Evolutionary conservation across 257 asterid genomes (phyloP).

Genomic region (Voacanga thouarsii): DNA sequence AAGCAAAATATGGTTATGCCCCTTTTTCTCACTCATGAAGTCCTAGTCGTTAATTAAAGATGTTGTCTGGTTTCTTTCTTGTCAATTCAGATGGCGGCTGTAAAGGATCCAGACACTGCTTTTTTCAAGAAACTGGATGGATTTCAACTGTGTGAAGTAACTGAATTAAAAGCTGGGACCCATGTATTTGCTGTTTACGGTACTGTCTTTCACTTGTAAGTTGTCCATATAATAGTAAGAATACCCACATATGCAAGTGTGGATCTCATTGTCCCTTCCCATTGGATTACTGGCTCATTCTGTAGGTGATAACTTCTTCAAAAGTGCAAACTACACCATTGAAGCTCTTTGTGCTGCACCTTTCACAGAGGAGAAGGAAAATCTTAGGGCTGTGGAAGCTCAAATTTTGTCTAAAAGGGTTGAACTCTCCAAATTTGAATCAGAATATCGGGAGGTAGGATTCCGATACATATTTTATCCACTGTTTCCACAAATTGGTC

Average conservation of each 20-base stretch:
- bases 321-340: constrained; percentile 75
- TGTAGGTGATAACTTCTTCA: constrained; percentile 95
- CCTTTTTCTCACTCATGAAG: constrained; percentile 2
- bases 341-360: constrained; percentile 78
- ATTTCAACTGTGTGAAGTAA: constrained; percentile 94
- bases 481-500: not conserved
- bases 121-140: constrained; percentile 93
- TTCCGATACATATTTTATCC: not conserved
- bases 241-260: constrained; percentile 8
- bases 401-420: constrained; percentile 82
- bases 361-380: constrained; percentile 73
- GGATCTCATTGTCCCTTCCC: constrained; percentile 20
- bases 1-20: constrained; percentile 27
- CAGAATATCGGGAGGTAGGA: constrained; percentile 89
- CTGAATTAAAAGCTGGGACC: constrained; percentile 80
- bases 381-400: constrained; percentile 77
- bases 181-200: constrained; percentile 94
- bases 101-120: constrained; percentile 89
- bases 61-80: constrained; percentile 15
- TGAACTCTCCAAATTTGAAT: constrained; percentile 89
- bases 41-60: not conserved
- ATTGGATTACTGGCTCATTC: constrained; percentile 19
- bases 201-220: constrained; percentile 32
- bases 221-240: constrained; percentile 9
- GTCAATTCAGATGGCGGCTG: constrained; percentile 47